Evolutionary conservation across 2,329 filamentous ascomycete genomes (phyloP).

Genomic region (Beauveria australis): DNA sequence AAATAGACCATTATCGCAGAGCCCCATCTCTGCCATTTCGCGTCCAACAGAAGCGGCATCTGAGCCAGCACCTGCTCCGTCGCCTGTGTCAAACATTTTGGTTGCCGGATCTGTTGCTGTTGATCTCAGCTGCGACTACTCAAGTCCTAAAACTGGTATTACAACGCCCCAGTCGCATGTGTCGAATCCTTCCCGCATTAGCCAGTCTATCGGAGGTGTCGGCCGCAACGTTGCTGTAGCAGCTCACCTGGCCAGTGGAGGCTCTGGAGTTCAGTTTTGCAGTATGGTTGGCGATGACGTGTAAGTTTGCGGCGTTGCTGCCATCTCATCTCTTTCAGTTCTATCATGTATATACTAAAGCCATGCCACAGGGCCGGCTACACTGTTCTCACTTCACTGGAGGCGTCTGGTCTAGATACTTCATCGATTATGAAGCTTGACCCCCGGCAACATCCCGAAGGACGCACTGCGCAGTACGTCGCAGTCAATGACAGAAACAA

Average conservation of each 20-base stretch:
- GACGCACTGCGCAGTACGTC: constrained; percentile 81
- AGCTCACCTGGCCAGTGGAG: constrained; percentile 58
- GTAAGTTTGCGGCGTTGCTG: constrained; percentile 29
- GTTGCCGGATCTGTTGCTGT: constrained; percentile 87
- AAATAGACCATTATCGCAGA: constrained; percentile 15
- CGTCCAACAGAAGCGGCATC: not conserved
- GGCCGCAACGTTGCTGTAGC: constrained; percentile 87
- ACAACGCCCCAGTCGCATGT: constrained; percentile 55
- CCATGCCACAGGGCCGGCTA: constrained; percentile 52
- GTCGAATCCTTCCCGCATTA: constrained; percentile 77
- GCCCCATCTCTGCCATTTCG: not conserved
- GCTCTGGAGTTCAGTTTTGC: constrained; percentile 59
- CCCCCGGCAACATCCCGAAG: constrained; percentile 38
- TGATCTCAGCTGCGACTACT: constrained; percentile 77
- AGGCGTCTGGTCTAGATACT: constrained; percentile 55
- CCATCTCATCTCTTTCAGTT: constrained; percentile 1
- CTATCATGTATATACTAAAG: not conserved
- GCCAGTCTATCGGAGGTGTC: constrained; percentile 80
- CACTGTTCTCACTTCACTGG: constrained; percentile 60
- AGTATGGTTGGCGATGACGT: constrained; percentile 75
- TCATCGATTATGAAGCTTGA: constrained; percentile 52
- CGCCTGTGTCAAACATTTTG: constrained; percentile 39
- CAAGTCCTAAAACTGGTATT: constrained; percentile 19
- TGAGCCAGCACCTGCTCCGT: not conserved
- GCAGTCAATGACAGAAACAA: constrained; percentile 79